A percentile compares a stretch with the other conserved stretches of the same genome.
phyloP scores from a whole-genome alignment of 2,329 filamentous ascomycete species.

The Pleomassaria siparia region DNA sequence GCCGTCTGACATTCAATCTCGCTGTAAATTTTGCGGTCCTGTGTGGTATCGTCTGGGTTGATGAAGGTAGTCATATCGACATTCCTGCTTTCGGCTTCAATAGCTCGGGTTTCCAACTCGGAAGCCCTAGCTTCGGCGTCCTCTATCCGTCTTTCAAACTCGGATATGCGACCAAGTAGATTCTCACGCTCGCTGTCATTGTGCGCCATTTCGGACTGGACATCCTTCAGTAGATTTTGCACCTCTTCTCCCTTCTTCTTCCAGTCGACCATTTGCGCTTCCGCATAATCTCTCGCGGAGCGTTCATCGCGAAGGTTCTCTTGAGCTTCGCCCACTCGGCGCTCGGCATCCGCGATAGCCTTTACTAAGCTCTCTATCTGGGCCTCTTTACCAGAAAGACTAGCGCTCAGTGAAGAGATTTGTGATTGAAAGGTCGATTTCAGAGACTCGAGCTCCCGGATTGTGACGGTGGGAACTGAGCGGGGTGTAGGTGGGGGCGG shows the following conservation, averaged over 20 bases:
- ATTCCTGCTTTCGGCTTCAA: slow-evolving; percentile 65
- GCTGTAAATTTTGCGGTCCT: slow-evolving; percentile 40
- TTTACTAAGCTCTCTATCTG: slow-evolving; percentile 86
- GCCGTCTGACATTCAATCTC: slow-evolving; percentile 58
- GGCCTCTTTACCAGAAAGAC: slow-evolving; percentile 87
- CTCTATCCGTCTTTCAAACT: slow-evolving; percentile 72
- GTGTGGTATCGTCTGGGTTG: slow-evolving; percentile 35
- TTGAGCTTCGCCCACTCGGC: slow-evolving; percentile 81
- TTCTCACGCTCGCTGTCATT: slow-evolving; percentile 81
- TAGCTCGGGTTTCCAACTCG: slow-evolving; percentile 59
- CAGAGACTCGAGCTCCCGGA: slow-evolving; percentile 86
- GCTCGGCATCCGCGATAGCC: slow-evolving; percentile 86
- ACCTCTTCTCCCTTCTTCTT: slow-evolving; percentile 84
- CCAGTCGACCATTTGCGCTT: slow-evolving; percentile 78
- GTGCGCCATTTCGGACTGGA: slow-evolving; percentile 78
- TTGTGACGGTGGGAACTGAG: slow-evolving; percentile 86
- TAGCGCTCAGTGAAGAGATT: slow-evolving; percentile 91
- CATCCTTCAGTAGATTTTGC: slow-evolving; percentile 75
- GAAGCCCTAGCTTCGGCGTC: slow-evolving; percentile 75
- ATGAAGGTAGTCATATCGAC: slow-evolving; percentile 66
- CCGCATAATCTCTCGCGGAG: slow-evolving; percentile 67
- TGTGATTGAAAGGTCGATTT: slow-evolving; percentile 91
- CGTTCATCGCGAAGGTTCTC: slow-evolving; percentile 81
- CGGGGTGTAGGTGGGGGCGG: slow-evolving; percentile 91
- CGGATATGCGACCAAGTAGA: slow-evolving; percentile 71